These are phyloP conservation scores for Talaromyces rugulosus DNA, from an alignment of 2,329 filamentous ascomycete species.

Conservation along the genomic window DNA sequence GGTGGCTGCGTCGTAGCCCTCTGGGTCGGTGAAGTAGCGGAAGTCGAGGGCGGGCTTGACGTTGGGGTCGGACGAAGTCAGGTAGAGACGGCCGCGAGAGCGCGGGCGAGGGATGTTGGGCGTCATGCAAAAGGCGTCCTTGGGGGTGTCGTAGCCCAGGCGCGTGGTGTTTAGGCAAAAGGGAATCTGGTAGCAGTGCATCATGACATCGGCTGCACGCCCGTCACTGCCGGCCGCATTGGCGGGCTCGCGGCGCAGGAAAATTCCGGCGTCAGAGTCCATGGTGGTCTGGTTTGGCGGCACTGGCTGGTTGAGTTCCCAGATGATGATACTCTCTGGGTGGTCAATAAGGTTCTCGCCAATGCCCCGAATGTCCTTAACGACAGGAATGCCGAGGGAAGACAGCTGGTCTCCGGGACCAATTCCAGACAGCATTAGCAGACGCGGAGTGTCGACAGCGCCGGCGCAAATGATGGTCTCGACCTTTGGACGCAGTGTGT, in stretches of 20 bases:
- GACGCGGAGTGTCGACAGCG: constrained; percentile 73
- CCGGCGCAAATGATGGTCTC: constrained; percentile 80
- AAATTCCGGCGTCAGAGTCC: constrained; percentile 86
- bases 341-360: constrained; percentile 63
- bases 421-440: constrained; percentile 53
- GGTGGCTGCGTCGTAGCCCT: constrained; percentile 79
- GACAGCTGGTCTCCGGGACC: constrained; percentile 51
- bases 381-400: constrained; percentile 53
- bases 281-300: constrained; percentile 80
- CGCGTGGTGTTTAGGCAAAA: constrained; percentile 82
- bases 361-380: constrained; percentile 58
- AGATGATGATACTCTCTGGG: constrained; percentile 63
- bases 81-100: constrained; percentile 71
- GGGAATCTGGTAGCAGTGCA: constrained; percentile 95
- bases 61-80: constrained; percentile 68
- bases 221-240: constrained; percentile 68
- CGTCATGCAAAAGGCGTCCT: constrained; percentile 88
- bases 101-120: constrained; percentile 83
- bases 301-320: constrained; percentile 76
- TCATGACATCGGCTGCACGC: constrained; percentile 81
- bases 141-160: constrained; percentile 67
- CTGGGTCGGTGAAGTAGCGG: constrained; percentile 82
- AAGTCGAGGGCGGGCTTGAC: constrained; percentile 83
- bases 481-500: constrained; percentile 56
- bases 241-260: constrained; percentile 71